Conservation (phyloP, 257 asterid species). For the Vinca minor region DNA sequence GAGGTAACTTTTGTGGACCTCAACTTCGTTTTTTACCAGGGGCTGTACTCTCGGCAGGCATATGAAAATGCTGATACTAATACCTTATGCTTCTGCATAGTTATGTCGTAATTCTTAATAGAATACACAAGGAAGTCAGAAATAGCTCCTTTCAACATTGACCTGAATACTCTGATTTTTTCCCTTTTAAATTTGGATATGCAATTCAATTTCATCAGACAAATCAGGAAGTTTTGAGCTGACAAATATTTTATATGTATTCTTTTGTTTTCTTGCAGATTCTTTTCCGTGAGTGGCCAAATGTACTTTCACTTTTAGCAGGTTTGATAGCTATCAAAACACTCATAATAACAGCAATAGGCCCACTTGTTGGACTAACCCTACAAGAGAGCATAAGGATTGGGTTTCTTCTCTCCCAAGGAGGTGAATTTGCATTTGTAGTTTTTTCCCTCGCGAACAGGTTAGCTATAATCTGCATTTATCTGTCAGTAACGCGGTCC, state of each 20-base stretch:
- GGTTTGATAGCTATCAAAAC: constrained; percentile 92
- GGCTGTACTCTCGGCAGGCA: background rate
- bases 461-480: constrained; percentile 26
- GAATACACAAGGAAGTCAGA: background rate
- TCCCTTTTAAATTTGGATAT: background rate
- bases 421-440: constrained; percentile 96
- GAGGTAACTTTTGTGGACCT: constrained; percentile 40
- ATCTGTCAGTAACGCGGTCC: constrained; percentile 9
- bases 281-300: constrained; percentile 98
- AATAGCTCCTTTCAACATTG: background rate
- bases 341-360: constrained; percentile 78
- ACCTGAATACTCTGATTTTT: background rate
- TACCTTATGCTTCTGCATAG: background rate
- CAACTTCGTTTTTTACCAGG: background rate
- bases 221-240: background rate
- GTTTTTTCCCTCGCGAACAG: constrained; percentile 95
- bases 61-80: constrained; percentile 1
- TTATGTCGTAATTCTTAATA: background rate
- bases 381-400: constrained; percentile 89
- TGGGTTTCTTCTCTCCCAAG: constrained; percentile 96
- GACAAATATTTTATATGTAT: constrained; percentile 13
- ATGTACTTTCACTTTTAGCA: constrained; percentile 82
- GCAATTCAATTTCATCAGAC: background rate
- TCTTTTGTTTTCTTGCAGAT: constrained; percentile 51
- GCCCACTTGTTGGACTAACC: constrained; percentile 86